These are phyloP conservation scores for Waltergamsia citrina DNA, from an alignment of 2,329 filamentous ascomycete species.

Conservation along the genomic window DNA sequence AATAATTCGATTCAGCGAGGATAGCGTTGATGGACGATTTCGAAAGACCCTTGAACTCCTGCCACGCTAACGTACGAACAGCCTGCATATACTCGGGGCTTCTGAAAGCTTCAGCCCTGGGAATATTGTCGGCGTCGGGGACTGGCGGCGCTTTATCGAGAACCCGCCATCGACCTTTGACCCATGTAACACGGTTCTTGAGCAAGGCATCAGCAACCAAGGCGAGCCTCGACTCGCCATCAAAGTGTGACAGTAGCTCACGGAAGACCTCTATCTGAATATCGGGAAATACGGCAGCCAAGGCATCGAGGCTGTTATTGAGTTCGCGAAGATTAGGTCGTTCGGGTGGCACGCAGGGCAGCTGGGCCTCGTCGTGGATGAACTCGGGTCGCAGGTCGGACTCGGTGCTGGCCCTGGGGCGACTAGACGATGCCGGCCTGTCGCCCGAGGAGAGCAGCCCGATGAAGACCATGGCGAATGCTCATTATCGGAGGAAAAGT, in stretches of 20 bases:
- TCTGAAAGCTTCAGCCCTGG: constrained; percentile 57
- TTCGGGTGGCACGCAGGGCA: constrained; percentile 37
- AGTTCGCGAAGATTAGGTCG: constrained; percentile 57
- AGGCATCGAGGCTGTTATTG: constrained; percentile 58
- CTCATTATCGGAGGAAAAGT: constrained; percentile 19
- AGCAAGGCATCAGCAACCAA: constrained; percentile 70
- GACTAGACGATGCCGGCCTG: constrained; percentile 18
- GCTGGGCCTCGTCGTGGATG: constrained; percentile 47
- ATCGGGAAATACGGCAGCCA: constrained; percentile 68
- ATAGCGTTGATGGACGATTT: constrained; percentile 69
- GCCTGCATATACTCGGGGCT: constrained; percentile 58
- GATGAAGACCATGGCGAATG: constrained; percentile 37
- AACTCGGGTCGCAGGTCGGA: constrained; percentile 27
- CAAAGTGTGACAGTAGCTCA: constrained; percentile 68
- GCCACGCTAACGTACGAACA: constrained; percentile 56
- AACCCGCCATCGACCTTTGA: constrained; percentile 56
- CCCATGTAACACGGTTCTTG: constrained; percentile 61
- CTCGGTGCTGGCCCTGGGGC: constrained; percentile 14
- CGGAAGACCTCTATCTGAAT: constrained; percentile 76
- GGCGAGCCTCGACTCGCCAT: constrained; percentile 66
- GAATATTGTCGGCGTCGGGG: constrained; percentile 20
- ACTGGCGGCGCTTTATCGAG: constrained; percentile 16
- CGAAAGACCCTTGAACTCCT: constrained; percentile 68
- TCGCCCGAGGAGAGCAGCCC: constrained; percentile 35
- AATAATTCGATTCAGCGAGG: constrained; percentile 71